Evolutionary conservation across 768 basidiomycete genomes (phyloP), one percentile per base, ranked within the genome.

Genomic region (Stropharia rugosoannulata): DNA sequence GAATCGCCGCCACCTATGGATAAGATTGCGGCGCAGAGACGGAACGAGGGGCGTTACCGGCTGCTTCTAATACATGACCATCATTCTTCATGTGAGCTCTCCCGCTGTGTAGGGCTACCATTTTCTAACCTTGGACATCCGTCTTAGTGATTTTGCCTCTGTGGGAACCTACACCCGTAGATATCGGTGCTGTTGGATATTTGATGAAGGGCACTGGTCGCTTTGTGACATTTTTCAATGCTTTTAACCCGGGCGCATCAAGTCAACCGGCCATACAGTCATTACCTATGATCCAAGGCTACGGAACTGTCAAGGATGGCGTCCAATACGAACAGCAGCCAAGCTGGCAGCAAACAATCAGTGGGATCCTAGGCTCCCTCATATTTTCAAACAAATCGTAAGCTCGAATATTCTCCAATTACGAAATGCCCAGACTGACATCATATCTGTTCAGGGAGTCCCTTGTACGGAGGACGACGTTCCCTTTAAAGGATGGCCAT

Each of bases 101-200:
- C 49, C 11, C 16, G 18, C 11, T 19, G 38, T 12, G 19, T 40
- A 5, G 38, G 16, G 29, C 9, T 25, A 44, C 29, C 55, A 44
- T 22, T 54, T 22, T 48, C 53, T 27, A 49, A 41, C 29, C 25
- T 51, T 38, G 41, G 50, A 37, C 42, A 22, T 22, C 22, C 22
- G 36, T 44, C 39, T 5, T 45, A 87, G 86, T 90, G 52, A 80
- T 76, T 1, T 69, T 87, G 16, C 86, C 91, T 9, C 73, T 93
- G 6, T 95, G 90, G 91, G 75, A 73, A 3, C 92, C 92, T 2
- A 74, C 80, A 0, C 78, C 66, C 2, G 79, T 93, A 0, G 67
- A 75, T 5, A 70, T 92, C 1, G 93, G 92, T n/a, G 84, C 85
- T 2, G 85, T 94, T 1, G 92, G 93, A 5, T 95, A 87, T 68